Evolutionary conservation across 2,329 filamentous ascomycete species (phyloP).

Genomic region (Xylogone sp.): DNA sequence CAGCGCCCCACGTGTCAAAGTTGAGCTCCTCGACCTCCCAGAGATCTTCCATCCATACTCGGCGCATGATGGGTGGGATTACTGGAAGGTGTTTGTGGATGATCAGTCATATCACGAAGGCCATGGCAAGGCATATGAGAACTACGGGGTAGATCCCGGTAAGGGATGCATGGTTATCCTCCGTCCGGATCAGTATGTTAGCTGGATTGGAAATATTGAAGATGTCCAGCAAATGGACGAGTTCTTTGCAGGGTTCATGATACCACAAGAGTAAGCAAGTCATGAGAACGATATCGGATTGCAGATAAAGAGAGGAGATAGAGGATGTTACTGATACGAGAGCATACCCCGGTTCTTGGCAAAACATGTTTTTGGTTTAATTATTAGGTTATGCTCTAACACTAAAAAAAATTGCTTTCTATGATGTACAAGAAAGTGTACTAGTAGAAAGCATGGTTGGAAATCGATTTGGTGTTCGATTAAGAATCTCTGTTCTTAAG

Average conservation of each 20-base stretch:
- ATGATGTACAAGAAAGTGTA: too few relatives aligned
- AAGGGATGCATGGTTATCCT: conserved; percentile 56
- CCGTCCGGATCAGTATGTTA: conserved; percentile 66
- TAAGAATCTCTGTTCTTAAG: too few relatives aligned
- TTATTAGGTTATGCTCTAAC: too few relatives aligned
- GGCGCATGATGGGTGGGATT: conserved; percentile 47
- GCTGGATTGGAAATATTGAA: conserved; percentile 32
- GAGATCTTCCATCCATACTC: conserved; percentile 45
- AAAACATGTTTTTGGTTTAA: too few relatives aligned
- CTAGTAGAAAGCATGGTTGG: too few relatives aligned
- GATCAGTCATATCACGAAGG: conserved; percentile 50
- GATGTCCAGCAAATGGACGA: conserved; percentile 13
- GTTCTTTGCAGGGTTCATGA: conserved; percentile 14
- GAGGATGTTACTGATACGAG: too few relatives aligned
- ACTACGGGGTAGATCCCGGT: conserved; percentile 53
- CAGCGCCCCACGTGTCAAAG: conserved; percentile 42
- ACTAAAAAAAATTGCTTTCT: too few relatives aligned
- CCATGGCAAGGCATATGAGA: conserved; percentile 46
- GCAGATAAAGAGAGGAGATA: too few relatives aligned
- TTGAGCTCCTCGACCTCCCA: conserved; percentile 50
- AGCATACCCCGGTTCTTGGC: too few relatives aligned
- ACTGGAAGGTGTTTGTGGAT: conserved; percentile 54
- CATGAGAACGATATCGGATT: too few relatives aligned
- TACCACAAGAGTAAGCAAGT: neutral
- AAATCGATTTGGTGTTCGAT: too few relatives aligned